Evolutionary conservation across 331 rosid species (phyloP).

Genomic region (Erythrophleum ivorense): DNA sequence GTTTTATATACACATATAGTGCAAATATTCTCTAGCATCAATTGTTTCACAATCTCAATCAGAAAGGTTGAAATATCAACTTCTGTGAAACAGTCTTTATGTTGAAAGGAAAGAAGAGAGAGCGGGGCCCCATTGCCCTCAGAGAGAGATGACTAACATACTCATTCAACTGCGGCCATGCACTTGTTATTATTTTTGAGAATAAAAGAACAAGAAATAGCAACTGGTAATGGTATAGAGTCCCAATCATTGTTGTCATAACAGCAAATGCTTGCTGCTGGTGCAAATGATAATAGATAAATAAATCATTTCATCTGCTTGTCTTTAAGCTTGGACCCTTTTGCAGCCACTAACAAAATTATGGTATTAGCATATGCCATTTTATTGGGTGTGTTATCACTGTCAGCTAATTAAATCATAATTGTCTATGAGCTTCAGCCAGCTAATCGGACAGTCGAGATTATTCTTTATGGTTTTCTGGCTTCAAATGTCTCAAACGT

Average conservation of each 20-base stretch:
- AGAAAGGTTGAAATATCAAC: background rate
- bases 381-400: background rate
- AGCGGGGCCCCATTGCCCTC: too few relatives aligned
- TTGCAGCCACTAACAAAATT: background rate
- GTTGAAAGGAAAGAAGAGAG: background rate
- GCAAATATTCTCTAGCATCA: background rate
- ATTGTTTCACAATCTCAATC: background rate
- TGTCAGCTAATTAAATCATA: background rate
- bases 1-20: too few relatives aligned
- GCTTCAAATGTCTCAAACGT: background rate
- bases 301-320: background rate
- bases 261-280: slow-evolving; percentile 14
- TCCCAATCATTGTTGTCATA: slow-evolving; percentile 6
- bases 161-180: background rate
- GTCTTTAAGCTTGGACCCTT: background rate
- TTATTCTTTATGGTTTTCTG: background rate
- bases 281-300: background rate
- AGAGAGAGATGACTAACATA: background rate
- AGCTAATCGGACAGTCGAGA: background rate
- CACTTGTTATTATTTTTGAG: background rate
- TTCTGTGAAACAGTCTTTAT: background rate
- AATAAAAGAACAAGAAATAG: background rate
- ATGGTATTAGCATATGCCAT: background rate
- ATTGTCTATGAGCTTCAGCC: background rate
- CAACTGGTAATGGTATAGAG: background rate